Evolutionary conservation across 805 yeast species (phyloP), one percentile per base, ranked within the genome.

Genomic region (Nakazawaea laoshanensis): DNA sequence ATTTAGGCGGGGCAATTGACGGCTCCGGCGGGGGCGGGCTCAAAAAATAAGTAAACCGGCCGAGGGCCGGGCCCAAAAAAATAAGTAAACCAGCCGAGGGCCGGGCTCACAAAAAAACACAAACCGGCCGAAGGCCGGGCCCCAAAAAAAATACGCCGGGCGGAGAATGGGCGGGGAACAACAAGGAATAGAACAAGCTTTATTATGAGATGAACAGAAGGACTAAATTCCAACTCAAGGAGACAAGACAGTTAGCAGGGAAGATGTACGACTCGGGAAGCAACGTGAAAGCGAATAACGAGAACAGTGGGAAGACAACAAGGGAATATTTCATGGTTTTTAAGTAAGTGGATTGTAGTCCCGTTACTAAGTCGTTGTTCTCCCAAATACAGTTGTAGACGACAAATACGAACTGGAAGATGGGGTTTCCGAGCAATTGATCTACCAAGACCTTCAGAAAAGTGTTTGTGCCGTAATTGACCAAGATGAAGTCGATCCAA

Each of bases 231-330:
- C 81, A 77, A 1, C 73, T 37, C 42, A 76, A 58, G 33, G 63
- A 67, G 12, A 75, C 74, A 27, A 70, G 44, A 44, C 82, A 75
- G 41, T 72, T 76, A 33, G 68, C 59, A 2, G 79, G 77, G 50
- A 76, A 74, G 42, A 77, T 67, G 43, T 64, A 48, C n/a, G 60
- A 50, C 21, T 59, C 56, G 0, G 72, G 74, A 8, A 74, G 49
- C 27, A 65, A 55, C 14, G 61, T 57, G 47, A 77, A 77, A 38
- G 70, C 60, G 24, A 65, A 39, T 7, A 66, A 51, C 10, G 79
- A 71, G 33, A 73, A 67, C 26, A 68, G 52, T 3, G 84, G 82
- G 80, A 82, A 77, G 32, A 65, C 62, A 46, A 71, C 52, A 45
- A 68, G 74, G 22, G 77, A 66, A 36, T 67, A 63, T 35, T 65